Evolutionary conservation across 805 yeast species (phyloP), one percentile per base, ranked within the genome.

Genomic region (Saccharomycopsis sp.): DNA sequence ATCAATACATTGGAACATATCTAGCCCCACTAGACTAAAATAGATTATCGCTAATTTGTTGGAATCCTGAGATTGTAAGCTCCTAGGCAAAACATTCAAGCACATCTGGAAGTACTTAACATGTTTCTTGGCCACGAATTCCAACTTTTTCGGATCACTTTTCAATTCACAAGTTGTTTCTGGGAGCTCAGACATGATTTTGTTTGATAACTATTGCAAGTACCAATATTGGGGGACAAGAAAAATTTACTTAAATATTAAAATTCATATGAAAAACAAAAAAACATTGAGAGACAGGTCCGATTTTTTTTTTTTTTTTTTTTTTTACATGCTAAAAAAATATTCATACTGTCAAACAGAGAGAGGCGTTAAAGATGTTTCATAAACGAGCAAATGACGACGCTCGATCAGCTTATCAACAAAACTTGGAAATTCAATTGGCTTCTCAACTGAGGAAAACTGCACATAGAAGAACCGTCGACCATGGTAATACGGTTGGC

Each of bases 401-500:
- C 11, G 17, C 20, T 20, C 5, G 35, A 9, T 9, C 11, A 6
- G 11, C 8, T 14, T 53, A 57, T 39, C 56, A 55, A 41, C 43
- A 37, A 20, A 53, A 56, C 1, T 11, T 59, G 3, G 62, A 59
- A 32, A 43, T 46, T 0, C 64, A 59, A 23, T 44, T 58, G 20
- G 60, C 61, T 0, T 57, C 64, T 2, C 79, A 72, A 51, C 74
- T 68, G 48, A 75, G 67, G 53, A 73, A 71, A 53, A 65, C 73
- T 2, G 69, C 75, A 13, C 76, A 77, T 53, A 67, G 90, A 56
- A 68, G 88, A 57, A 81, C 87, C 2, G 78, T 82, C 4, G 95
- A 85, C 59, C 85, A 81, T 62, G 89, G 88, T 9, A 78, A 82
- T 44, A 74, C 81, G 21, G 71, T 80, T 71, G 85, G 86, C 2